Evolutionary conservation across 148 eudicot species (phyloP).

Genomic region (Amaranthus hypochondriacus): DNA sequence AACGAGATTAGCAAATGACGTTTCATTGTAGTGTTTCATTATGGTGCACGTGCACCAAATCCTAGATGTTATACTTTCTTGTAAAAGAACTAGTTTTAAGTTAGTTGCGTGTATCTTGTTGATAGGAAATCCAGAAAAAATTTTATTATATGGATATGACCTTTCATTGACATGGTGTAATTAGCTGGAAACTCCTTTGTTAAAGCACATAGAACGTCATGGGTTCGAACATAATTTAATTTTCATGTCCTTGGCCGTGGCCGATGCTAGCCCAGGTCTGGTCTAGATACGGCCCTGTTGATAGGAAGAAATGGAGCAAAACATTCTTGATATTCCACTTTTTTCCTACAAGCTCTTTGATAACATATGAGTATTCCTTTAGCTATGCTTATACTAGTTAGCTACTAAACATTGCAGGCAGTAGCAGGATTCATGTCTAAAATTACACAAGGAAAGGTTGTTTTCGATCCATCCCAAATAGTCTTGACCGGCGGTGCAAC

Average conservation of each 20-base stretch:
- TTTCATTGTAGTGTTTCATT: not conserved
- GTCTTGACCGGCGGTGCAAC: conserved; percentile 63
- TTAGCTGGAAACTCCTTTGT: no score
- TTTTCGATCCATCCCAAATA: conserved; percentile 59
- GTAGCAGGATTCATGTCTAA: conserved; percentile 75
- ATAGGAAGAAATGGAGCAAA: not conserved
- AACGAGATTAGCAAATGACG: no score
- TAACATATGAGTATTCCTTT: not conserved
- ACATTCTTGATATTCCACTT: not conserved
- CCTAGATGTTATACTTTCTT: not conserved
- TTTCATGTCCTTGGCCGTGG: no score
- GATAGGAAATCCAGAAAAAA: no score
- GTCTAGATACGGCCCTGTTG: no score
- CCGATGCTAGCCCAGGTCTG: no score
- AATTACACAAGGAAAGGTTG: conserved; percentile 43
- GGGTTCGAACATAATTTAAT: no score
- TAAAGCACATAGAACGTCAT: no score
- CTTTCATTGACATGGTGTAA: no score
- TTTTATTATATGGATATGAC: no score
- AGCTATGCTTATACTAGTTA: conserved; percentile 2
- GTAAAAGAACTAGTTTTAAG: not conserved
- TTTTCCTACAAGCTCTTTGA: not conserved
- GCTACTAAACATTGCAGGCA: conserved; percentile 40
- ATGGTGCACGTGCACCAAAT: not conserved
- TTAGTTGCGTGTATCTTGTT: not conserved